Percentiles rank a stretch among this genome's conserved stretches.
phyloP scores from a whole-genome alignment of 1,139 yeast genomes.

The Candida tetrigidarum region DNA sequence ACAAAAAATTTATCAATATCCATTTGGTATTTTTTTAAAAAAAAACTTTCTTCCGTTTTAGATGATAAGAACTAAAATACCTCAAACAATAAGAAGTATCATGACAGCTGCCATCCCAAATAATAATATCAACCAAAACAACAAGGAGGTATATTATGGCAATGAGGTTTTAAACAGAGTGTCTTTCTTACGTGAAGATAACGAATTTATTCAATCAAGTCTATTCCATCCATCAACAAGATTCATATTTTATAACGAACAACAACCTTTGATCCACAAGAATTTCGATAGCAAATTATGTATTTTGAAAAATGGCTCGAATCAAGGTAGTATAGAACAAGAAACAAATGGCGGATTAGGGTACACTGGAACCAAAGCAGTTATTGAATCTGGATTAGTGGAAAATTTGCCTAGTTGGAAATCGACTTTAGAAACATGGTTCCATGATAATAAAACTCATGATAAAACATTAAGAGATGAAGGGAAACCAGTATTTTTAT shows the following conservation, averaged over 20 bases:
- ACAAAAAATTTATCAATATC: too few relatives aligned
- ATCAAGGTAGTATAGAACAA: conserved; percentile 22
- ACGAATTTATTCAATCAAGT: conserved; percentile 59
- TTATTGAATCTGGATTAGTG: conserved; percentile 16
- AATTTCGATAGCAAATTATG: conserved; percentile 33
- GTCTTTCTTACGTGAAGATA: conserved; percentile 74
- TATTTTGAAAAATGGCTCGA: conserved; percentile 40
- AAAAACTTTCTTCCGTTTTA: background rate
- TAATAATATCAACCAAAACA: too few relatives aligned
- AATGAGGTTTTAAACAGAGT: conserved; percentile 74
- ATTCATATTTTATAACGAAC: conserved; percentile 53
- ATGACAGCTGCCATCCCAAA: conserved; percentile 6
- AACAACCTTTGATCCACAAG: conserved; percentile 43
- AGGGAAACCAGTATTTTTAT: conserved; percentile 53
- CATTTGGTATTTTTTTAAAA: too few relatives aligned
- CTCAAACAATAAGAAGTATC: background rate
- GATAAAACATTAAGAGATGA: conserved; percentile 34
- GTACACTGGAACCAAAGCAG: conserved; percentile 11
- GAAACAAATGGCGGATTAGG: conserved; percentile 19
- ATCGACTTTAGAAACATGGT: conserved; percentile 28
- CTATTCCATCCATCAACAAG: conserved; percentile 55
- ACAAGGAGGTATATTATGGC: conserved; percentile 48
- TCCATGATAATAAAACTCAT: conserved; percentile 38
- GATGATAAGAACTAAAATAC: conserved; percentile 7
- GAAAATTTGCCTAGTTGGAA: conserved; percentile 28